Evolutionary conservation across 257 asterid species (phyloP), one percentile per base, ranked within the genome.

Genomic region (Fraxinus quadrangulata): DNA sequence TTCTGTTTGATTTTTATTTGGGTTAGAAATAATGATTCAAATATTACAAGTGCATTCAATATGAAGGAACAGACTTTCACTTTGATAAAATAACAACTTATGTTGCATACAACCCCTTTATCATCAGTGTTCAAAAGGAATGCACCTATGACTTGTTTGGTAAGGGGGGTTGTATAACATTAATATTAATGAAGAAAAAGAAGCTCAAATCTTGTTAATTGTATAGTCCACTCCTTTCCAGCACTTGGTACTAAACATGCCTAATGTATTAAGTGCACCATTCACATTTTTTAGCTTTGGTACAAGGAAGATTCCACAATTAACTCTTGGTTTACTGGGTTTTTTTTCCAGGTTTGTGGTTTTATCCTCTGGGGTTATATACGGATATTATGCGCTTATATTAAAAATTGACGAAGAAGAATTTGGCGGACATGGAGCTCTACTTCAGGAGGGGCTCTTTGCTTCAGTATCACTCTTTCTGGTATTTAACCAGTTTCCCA

Each of bases 341-440:
- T 76, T 49, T 23, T 42, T 36, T 78, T 54, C 91, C 36, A 95
- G 97, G 87, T 95, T 95, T 83, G 78, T 86, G 70, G 90, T 75
- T 61, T 77, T 95, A 75, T 93, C 99, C 14, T 85, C 97, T 47
- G 97, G 88, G 72, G 84, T 95, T 75, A 86, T 95, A 75, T 95
- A 93, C 71, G 96, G 91, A 70, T 95, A 95, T 79, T 95, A 95
- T 72, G 90, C 92, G 5, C 63, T 85, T 75, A 80, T 95, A 74
- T 89, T 95, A 67, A 91, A 93, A 84, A 68, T 95, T 24, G 99
- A 95, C 23, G 99, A 95, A 89, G 99, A 95, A 83, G 98, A 95
- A 34, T 91, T 89, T 69, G 99, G 99, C 40, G 99, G 99, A 73
- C 99, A 95, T 31, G 94, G 89, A 67, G 92, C 94, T 16, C 98